Conservation (phyloP, 441 rosid genomes). For the Isatis lusitanica region DNA sequence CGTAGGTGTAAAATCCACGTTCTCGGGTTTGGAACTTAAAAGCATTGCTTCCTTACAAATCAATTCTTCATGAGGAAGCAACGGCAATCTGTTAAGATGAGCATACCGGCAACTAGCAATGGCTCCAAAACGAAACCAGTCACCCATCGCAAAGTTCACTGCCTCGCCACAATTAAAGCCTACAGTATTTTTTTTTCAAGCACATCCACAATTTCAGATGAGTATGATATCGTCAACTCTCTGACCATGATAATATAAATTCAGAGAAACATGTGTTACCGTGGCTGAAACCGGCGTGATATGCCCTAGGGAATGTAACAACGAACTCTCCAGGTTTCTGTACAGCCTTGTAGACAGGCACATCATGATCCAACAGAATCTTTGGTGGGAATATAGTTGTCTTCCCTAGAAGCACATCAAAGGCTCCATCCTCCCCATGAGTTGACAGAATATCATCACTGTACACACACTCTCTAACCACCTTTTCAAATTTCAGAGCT, state of each 20-base stretch:
- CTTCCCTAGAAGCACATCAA: constrained; percentile 95
- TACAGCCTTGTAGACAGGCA: constrained; percentile 95
- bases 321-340: constrained; percentile 98
- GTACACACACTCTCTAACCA: constrained; percentile 84
- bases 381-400: constrained; percentile 97
- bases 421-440: constrained; percentile 95
- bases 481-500: constrained; percentile 90
- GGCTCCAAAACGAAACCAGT: constrained; percentile 97
- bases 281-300: constrained; percentile 99
- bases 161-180: constrained; percentile 99
- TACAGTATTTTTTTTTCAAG: constrained; percentile 29
- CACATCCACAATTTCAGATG: constrained; percentile 4
- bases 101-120: constrained; percentile 93
- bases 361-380: constrained; percentile 73
- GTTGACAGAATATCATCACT: constrained; percentile 67
- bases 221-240: neutral
- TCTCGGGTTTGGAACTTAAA: constrained; percentile 60
- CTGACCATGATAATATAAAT: neutral
- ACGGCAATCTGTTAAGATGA: constrained; percentile 79
- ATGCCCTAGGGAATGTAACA: constrained; percentile 92
- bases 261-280: constrained; percentile 47
- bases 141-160: constrained; percentile 95
- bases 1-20: constrained; percentile 52
- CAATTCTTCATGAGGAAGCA: constrained; percentile 98
- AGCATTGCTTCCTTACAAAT: constrained; percentile 95